phyloP scores from a whole-genome alignment of 257 asterid species.

The Lithospermum erythrorhizon region DNA sequence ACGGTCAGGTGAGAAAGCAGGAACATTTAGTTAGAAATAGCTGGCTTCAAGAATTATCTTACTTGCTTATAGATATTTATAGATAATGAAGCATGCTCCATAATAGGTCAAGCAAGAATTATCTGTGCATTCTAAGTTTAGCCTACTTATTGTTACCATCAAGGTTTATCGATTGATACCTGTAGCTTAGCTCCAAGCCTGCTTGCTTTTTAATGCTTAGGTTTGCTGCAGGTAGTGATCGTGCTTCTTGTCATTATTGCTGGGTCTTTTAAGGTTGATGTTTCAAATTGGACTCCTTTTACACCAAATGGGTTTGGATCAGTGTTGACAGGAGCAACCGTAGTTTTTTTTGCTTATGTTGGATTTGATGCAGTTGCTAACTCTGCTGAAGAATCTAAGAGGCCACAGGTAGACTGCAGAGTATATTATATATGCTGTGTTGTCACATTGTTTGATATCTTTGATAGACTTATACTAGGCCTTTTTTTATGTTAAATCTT shows the following conservation, averaged over 20 bases:
- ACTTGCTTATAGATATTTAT: background rate
- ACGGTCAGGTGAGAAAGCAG: background rate
- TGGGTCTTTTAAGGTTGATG: conserved; percentile 80
- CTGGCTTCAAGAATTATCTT: background rate
- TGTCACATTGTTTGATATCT: conserved; percentile 6
- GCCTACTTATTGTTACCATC: background rate
- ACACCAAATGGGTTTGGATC: conserved; percentile 68
- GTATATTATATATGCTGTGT: conserved; percentile 5
- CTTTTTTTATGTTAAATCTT: background rate
- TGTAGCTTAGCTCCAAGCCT: background rate
- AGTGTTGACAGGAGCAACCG: conserved; percentile 86
- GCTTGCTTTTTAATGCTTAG: conserved; percentile 19
- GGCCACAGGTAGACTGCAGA: conserved; percentile 57
- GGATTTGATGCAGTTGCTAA: conserved; percentile 98
- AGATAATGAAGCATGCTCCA: background rate
- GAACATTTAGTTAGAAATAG: background rate
- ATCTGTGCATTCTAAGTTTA: background rate
- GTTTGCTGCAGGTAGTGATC: conserved; percentile 58
- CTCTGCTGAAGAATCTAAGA: conserved; percentile 96
- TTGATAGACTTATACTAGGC: conserved; percentile 1
- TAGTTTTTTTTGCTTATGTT: conserved; percentile 92
- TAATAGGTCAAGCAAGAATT: background rate
- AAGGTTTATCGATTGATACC: conserved; percentile 1
- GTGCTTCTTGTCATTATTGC: conserved; percentile 63
- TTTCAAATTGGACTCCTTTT: conserved; percentile 85